phyloP scores from a whole-genome alignment of 192 early-diverging fungal species.

The Mortierella alpina region DNA sequence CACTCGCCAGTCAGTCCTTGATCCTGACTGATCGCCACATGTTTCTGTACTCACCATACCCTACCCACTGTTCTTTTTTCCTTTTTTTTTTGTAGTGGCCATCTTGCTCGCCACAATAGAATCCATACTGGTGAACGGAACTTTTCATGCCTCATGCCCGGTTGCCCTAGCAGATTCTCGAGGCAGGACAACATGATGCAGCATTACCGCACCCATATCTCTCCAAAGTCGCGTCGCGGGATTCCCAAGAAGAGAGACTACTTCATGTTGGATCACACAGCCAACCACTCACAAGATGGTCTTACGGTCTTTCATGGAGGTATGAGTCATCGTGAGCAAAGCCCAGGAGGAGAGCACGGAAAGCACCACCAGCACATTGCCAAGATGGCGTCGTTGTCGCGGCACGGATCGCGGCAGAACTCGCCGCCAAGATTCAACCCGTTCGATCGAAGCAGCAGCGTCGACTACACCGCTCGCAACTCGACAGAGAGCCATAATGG shows the following conservation, averaged over 20 bases:
- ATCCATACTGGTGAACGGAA: constrained; percentile 89
- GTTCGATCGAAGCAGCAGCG: constrained; percentile 28
- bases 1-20: neutral
- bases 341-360: constrained; percentile 13
- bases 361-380: constrained; percentile 21
- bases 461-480: constrained; percentile 22
- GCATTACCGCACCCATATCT: constrained; percentile 85
- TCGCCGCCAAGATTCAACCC: constrained; percentile 48
- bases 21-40: no score
- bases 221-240: constrained; percentile 70
- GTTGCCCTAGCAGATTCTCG: constrained; percentile 80
- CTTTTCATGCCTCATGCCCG: constrained; percentile 74
- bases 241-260: constrained; percentile 28
- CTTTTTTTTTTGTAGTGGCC: constrained; percentile 63
- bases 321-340: constrained; percentile 15
- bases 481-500: constrained; percentile 9
- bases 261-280: constrained; percentile 16
- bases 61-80: neutral
- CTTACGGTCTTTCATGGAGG: neutral
- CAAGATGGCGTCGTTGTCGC: constrained; percentile 24
- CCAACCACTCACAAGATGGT: constrained; percentile 32
- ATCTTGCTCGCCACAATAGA: constrained; percentile 83
- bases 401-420: constrained; percentile 43
- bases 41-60: neutral
- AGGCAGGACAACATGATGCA: constrained; percentile 92